Evolutionary conservation across 2,329 filamentous ascomycete genomes (phyloP).

Genomic region (Aureobasidium uvarum): DNA sequence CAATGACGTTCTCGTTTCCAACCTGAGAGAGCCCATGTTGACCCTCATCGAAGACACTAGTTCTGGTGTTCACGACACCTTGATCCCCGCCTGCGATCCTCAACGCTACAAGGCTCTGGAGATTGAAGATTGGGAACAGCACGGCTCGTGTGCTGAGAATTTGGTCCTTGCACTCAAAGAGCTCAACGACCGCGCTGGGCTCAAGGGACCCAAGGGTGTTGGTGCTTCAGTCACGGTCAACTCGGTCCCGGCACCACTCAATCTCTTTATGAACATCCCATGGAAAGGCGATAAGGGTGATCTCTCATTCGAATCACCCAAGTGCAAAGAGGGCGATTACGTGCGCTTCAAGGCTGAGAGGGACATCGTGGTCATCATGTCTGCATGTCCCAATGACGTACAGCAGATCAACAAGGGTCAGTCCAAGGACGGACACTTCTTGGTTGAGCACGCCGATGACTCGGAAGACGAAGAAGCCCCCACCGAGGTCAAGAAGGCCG

Average conservation of each 20-base stretch:
- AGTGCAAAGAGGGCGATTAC: slow-evolving; percentile 45
- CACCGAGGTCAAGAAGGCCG: slow-evolving; percentile 9
- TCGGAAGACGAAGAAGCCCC: slow-evolving; percentile 24
- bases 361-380: slow-evolving; percentile 50
- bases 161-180: slow-evolving; percentile 51
- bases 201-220: slow-evolving; percentile 48
- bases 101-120: slow-evolving; percentile 44
- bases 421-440: slow-evolving; percentile 47
- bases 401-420: slow-evolving; percentile 45
- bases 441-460: slow-evolving; percentile 38
- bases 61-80: slow-evolving; percentile 47
- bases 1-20: slow-evolving; percentile 46
- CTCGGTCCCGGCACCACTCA: slow-evolving; percentile 48
- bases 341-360: slow-evolving; percentile 46
- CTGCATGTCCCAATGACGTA: slow-evolving; percentile 49
- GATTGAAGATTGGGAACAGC: slow-evolving; percentile 46
- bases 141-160: slow-evolving; percentile 51
- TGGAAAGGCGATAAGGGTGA: slow-evolving; percentile 43
- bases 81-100: slow-evolving; percentile 51
- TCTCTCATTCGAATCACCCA: slow-evolving; percentile 44
- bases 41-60: slow-evolving; percentile 48
- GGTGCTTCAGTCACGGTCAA: slow-evolving; percentile 52
- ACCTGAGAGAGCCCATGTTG: slow-evolving; percentile 48
- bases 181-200: slow-evolving; percentile 47
- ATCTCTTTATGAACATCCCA: slow-evolving; percentile 52